Conservation (phyloP, 768 basidiomycete species). For the Trametes meyenii region DNA sequence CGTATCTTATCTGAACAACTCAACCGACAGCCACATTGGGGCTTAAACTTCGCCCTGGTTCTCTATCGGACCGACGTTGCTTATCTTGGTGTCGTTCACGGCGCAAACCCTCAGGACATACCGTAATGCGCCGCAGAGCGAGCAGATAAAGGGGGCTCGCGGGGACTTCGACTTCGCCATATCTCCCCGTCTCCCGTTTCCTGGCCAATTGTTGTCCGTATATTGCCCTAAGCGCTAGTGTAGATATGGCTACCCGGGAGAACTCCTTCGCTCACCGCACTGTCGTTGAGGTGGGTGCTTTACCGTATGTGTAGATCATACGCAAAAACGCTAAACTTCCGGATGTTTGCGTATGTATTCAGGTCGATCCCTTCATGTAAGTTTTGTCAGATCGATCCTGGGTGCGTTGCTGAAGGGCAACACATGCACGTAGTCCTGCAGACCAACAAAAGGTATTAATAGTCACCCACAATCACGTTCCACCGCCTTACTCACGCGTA, state of each 20-base stretch:
- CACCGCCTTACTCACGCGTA: background rate
- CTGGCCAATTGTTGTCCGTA: background rate
- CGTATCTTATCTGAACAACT: conserved; percentile 14
- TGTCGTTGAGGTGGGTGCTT: conserved; percentile 52
- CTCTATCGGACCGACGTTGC: conserved; percentile 7
- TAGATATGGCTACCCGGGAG: conserved; percentile 57
- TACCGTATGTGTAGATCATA: too few species aligned
- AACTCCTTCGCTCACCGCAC: conserved; percentile 66
- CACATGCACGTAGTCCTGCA: conserved; percentile 41
- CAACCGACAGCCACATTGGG: background rate
- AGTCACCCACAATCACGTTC: background rate
- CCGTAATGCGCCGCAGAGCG: background rate
- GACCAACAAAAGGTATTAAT: conserved; percentile 57
- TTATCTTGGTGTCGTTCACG: background rate
- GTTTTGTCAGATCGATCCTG: conserved; percentile 21
- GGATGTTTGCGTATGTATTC: too few species aligned
- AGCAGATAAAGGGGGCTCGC: background rate
- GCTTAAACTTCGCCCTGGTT: background rate
- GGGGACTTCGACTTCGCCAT: too few species aligned
- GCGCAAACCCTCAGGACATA: too few species aligned
- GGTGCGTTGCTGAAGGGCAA: background rate
- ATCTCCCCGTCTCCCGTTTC: too few species aligned
- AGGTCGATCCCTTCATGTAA: conserved; percentile 76
- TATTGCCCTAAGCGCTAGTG: background rate
- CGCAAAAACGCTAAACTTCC: background rate